Evolutionary conservation across 2,329 filamentous ascomycete species (phyloP), one percentile per base, ranked within the genome.

Genomic region (Colletotrichum sp.): DNA sequence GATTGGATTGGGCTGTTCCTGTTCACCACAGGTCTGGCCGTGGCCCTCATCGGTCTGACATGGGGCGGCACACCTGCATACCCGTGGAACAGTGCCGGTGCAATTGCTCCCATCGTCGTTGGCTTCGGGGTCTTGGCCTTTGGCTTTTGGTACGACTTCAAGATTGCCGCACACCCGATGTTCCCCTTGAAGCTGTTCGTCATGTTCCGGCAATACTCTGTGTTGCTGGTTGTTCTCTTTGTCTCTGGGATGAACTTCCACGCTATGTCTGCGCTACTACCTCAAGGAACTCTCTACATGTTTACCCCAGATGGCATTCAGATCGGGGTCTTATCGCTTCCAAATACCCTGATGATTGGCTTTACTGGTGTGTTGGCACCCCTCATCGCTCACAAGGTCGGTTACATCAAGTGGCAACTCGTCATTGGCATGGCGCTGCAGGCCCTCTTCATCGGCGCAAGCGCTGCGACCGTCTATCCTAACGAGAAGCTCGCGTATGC

Each of bases 211-310:
- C 80, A 81, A 52, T 84, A 81, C 75, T 80, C 81, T 4, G 78
- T 82, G 32, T 78, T 81, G 44, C 77, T 83, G 11, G 69, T 84
- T 52, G 78, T 83, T 29, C 77, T 83, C 13, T 83, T 84, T 61
- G 78, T 83, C 44, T 80, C 81, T 1, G 82, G 82, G 29, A 82
- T 83, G 81, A 79, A 82, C 75, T 81, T 79, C 73, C 77, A 82
- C 63, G 78, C 77, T 8, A 78, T 83, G 36, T 78, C 80, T 11
- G 79, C 80, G 3, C 78, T 84, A 5, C 72, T 77, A 2, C 82
- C 82, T 1, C 82, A 84, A 74, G 80, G 77, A 11, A 80, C 81
- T 2, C 69, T 83, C 1, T 83, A 81, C 77, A 82, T 83, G 78
- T 84, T 81, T 69, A 83, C 82, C 55, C 80, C 79, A 22, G 78